Base-by-base conservation (phyloP, 179 eudicot species). In the Beta corolliflora region DNA sequence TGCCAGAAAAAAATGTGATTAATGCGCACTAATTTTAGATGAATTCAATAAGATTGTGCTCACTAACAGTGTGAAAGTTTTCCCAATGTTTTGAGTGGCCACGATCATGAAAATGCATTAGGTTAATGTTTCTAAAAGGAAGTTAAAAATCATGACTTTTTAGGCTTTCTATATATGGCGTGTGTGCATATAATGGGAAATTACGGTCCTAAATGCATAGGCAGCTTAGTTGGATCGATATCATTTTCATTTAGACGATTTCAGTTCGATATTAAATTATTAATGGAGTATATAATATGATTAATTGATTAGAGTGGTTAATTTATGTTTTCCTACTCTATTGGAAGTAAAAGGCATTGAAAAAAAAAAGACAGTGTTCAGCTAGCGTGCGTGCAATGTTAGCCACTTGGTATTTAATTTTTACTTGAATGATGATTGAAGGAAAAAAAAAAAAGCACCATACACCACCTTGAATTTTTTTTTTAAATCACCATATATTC, bases 61-160 rank as follows among this genome's bases (percentile, higher is more conserved):
- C 7, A 8, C 8, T 29, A 4, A 65, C 25, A 15, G 44, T 25
- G 41, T 8, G 1, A 25, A 25, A 29, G 14, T 9, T 65, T 10
- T 19, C 19, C 64, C 6, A 59, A 65, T 65, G 16, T 65, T 0
- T 15, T 61, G 67, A 65, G 41, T 23, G 45, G 70, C 29, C 72
- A 31, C n/a, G 72, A 68, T 31, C 50, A 36, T 68, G 50, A 68
- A 44, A 21, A 68, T 68, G 72, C 72, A 41, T 68, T 68, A 68
- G 72, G 15, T 68, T 31, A 2, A 68, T 36, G 72, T 41, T 68
- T 36, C 9, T 68, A 31, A 36, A 68, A 25, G 23, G 59, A 23
- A 25, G 55, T 53, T n/a, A 12, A 50, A 72, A 48, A 29, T n/a
- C 2, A 52, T 52, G 76, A 72, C 76, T 21, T 50, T 50, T 11